phyloP scores from a whole-genome alignment of 2,329 filamentous ascomycete genomes.

The Exophiala mesophila region DNA sequence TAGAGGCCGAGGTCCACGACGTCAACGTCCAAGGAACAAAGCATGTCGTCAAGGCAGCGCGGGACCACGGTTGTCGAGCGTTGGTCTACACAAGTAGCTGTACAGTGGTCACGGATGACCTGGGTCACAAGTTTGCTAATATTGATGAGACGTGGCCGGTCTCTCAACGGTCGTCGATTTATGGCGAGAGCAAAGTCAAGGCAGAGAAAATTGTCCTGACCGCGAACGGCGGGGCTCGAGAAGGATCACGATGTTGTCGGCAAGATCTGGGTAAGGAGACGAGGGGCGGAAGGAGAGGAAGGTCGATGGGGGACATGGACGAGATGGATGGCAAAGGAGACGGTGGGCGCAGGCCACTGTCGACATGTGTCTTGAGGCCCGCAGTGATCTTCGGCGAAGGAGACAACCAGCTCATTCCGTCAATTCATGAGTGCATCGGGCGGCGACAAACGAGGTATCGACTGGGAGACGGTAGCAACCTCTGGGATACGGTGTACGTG shows the following conservation, averaged over 20 bases:
- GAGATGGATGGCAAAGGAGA: not conserved
- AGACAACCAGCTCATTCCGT: conserved; percentile 39
- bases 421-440: conserved; percentile 41
- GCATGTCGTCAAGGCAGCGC: conserved; percentile 47
- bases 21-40: conserved; percentile 53
- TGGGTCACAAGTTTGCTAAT: conserved; percentile 33
- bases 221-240: conserved; percentile 27
- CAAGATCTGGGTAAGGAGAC: not conserved
- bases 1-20: conserved; percentile 40
- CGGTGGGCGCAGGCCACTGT: conserved; percentile 25
- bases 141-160: conserved; percentile 39
- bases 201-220: conserved; percentile 40
- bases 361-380: conserved; percentile 40
- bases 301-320: too few relatives aligned
- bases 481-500: conserved; percentile 43
- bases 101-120: conserved; percentile 51
- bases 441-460: conserved; percentile 40
- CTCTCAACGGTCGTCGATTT: conserved; percentile 36
- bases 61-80: conserved; percentile 40
- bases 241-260: not conserved
- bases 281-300: too few relatives aligned
- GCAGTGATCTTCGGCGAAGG: conserved; percentile 42
- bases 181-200: conserved; percentile 41
- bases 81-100: conserved; percentile 56
- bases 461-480: conserved; percentile 38